Evolutionary conservation across 495 filamentous ascomycete species (phyloP), one percentile per base, ranked within the genome.

Genomic region (Terfezia claveryi): DNA sequence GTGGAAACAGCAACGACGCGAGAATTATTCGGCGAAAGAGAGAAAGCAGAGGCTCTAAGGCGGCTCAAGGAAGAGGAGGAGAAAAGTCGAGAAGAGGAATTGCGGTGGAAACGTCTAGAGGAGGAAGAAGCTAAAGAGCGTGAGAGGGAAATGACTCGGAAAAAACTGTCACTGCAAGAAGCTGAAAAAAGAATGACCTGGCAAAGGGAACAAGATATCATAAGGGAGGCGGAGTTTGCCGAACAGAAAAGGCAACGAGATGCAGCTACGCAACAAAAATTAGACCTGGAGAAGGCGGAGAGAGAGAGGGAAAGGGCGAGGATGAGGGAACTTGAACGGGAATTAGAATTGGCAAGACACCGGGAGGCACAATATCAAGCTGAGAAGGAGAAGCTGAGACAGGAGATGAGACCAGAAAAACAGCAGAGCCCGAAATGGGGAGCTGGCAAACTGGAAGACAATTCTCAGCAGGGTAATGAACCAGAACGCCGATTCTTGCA

Each of bases 1-100:
- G 56, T 74, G 71, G 37, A 77, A 77, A 53, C 8, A 64, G 68
- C 71, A 57, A 68, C 68, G 56, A 60, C 62, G 11, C 77, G 80
- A 65, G 72, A 76, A 0, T 37, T 23, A 37, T 54, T 36, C 4
- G n/a, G 14, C n/a, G 23, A 51, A 51, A 32, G 23, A 32, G 77
- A 72, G 49, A 75, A 75, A 49, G 69, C 71, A 32, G 77, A 87
- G 85, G 59, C 77, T 77, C 7, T 80, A 85, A 54, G 85, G 89
- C 73, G 73, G 27, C 75, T 74, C 54, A 93, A 87, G 88, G 80
- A 84, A 50, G 85, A 86, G 55, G 81, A 94, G 64, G 85, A 92
- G 69, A 76, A 38, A 76, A 73, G 61, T 92, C 68, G 79, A 53
- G 83, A 87, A n/a, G 86, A 94, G 58, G 81, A 87, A 20, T 27